These are phyloP conservation scores for Lentinula detonsa DNA, from an alignment of 768 basidiomycete genomes.

Conservation along the genomic window DNA sequence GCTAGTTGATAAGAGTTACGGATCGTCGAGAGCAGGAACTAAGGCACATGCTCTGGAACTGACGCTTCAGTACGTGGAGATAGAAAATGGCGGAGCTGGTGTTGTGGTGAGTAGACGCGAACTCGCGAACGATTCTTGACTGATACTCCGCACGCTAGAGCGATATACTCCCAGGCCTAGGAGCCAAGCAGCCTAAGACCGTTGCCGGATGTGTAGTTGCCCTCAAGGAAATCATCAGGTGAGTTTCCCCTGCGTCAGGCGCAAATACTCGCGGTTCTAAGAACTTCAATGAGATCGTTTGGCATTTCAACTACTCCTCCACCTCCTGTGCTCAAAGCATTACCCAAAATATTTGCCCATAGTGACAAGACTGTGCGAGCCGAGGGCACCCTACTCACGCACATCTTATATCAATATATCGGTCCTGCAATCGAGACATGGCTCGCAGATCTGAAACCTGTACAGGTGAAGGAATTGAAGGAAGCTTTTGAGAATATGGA, in stretches of 20 bases:
- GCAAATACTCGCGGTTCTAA: background rate
- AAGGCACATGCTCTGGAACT: slow-evolving; percentile 85
- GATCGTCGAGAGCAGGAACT: slow-evolving; percentile 85
- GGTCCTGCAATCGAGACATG: slow-evolving; percentile 80
- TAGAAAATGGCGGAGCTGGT: slow-evolving; percentile 83
- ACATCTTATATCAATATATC: slow-evolving; percentile 79
- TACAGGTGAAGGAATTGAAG: slow-evolving; percentile 93
- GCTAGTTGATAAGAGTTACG: slow-evolving; percentile 93
- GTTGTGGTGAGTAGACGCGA: slow-evolving; percentile 68
- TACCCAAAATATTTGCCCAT: slow-evolving; percentile 94
- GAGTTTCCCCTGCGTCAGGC: slow-evolving; percentile 18
- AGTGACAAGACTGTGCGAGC: slow-evolving; percentile 93
- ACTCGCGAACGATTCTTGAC: slow-evolving; percentile 16
- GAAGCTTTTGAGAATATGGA: slow-evolving; percentile 85
- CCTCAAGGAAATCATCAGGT: slow-evolving; percentile 84
- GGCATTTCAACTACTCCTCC: slow-evolving; percentile 71
- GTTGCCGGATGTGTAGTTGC: slow-evolving; percentile 75
- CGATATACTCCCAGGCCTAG: slow-evolving; percentile 79
- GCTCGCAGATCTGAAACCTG: slow-evolving; percentile 88
- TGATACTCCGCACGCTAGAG: slow-evolving; percentile 31
- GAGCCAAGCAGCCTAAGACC: slow-evolving; percentile 91
- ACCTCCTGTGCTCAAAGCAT: slow-evolving; percentile 73
- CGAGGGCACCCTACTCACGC: slow-evolving; percentile 77
- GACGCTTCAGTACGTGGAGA: slow-evolving; percentile 84
- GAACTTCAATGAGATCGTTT: slow-evolving; percentile 50